Percentiles rank a stretch among this genome's conserved stretches.
phyloP scores from a whole-genome alignment of 768 basidiomycete species.

The Amanita inopinata region DNA sequence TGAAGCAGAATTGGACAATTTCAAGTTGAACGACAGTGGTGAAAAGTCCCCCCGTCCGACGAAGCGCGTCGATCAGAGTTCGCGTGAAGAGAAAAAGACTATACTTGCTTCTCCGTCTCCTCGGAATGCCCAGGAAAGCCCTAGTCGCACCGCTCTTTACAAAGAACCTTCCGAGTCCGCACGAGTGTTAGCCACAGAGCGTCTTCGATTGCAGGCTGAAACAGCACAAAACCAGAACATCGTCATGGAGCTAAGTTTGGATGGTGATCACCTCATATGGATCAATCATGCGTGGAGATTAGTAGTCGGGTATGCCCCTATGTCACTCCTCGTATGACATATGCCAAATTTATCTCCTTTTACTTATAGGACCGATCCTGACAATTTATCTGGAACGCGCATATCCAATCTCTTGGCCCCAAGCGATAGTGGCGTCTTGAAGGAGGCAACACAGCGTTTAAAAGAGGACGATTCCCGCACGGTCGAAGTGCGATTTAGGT shows the following conservation, averaged over 20 bases:
- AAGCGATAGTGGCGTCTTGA: slow-evolving; percentile 74
- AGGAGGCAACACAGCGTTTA: slow-evolving; percentile 75
- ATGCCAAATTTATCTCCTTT: neutral
- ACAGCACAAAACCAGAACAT: slow-evolving; percentile 94
- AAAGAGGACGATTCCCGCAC: slow-evolving; percentile 91
- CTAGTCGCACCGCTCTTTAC: slow-evolving; percentile 22
- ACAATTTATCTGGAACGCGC: slow-evolving; percentile 65
- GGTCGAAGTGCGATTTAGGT: slow-evolving; percentile 82
- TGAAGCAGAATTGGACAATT: slow-evolving; percentile 32
- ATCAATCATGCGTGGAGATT: slow-evolving; percentile 92
- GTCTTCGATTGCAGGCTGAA: slow-evolving; percentile 83
- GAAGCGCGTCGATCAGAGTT: slow-evolving; percentile 38
- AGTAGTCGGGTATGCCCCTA: slow-evolving; percentile 68
- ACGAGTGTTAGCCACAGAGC: slow-evolving; percentile 80
- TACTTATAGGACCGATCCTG: slow-evolving; percentile 63
- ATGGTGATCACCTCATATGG: slow-evolving; percentile 93
- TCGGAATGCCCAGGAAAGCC: slow-evolving; percentile 23
- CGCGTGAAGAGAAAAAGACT: slow-evolving; percentile 52
- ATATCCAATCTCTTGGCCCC: slow-evolving; percentile 77
- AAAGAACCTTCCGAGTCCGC: slow-evolving; percentile 63
- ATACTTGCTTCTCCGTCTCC: slow-evolving; percentile 26
- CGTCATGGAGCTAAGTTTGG: slow-evolving; percentile 87
- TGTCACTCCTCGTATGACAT: neutral
- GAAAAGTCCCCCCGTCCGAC: slow-evolving; percentile 40
- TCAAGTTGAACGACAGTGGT: slow-evolving; percentile 44